These are phyloP conservation scores for Claviceps africana DNA, from an alignment of 2,329 filamentous ascomycete species.

Conservation along the genomic window DNA sequence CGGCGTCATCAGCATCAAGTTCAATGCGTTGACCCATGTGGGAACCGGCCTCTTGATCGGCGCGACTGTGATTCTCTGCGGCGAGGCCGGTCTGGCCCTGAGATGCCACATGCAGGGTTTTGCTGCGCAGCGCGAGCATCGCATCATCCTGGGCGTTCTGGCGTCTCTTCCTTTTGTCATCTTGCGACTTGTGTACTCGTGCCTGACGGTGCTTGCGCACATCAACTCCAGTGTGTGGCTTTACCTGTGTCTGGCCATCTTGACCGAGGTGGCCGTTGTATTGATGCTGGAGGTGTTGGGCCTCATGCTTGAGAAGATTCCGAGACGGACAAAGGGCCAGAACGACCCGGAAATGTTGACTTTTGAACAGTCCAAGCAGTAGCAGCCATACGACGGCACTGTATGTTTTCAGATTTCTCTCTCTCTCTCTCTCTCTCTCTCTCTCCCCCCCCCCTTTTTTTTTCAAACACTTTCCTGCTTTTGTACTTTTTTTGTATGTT, in stretches of 20 bases:
- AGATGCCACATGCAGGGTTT: slow-evolving; percentile 24
- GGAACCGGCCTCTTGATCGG: slow-evolving; percentile 19
- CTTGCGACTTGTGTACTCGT: slow-evolving; percentile 19
- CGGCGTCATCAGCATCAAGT: slow-evolving; percentile 14
- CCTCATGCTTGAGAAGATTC: background rate
- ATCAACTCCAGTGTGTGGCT: slow-evolving; percentile 16
- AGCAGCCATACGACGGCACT: background rate
- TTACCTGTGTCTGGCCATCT: slow-evolving; percentile 18
- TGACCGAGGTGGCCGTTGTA: slow-evolving; percentile 21
- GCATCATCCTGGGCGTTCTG: slow-evolving; percentile 32
- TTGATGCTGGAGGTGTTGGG: slow-evolving; percentile 8
- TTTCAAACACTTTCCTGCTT: too few relatives aligned
- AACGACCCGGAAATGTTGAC: background rate
- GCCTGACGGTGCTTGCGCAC: slow-evolving; percentile 15
- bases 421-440: too few relatives aligned
- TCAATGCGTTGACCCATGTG: slow-evolving; percentile 8
- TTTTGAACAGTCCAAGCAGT: background rate
- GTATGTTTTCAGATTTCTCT: too few relatives aligned
- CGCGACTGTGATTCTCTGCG: slow-evolving; percentile 26
- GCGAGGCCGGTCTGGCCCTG: slow-evolving; percentile 25
- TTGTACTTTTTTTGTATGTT: too few relatives aligned
- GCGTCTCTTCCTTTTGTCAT: slow-evolving; percentile 20
- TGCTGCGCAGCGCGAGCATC: slow-evolving; percentile 36
- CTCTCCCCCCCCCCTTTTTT: too few relatives aligned
- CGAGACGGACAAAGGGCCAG: background rate